Evolutionary conservation across 2,329 filamentous ascomycete species (phyloP), one percentile per base, ranked within the genome.

Genomic region (Microsporum ferrugineum): DNA sequence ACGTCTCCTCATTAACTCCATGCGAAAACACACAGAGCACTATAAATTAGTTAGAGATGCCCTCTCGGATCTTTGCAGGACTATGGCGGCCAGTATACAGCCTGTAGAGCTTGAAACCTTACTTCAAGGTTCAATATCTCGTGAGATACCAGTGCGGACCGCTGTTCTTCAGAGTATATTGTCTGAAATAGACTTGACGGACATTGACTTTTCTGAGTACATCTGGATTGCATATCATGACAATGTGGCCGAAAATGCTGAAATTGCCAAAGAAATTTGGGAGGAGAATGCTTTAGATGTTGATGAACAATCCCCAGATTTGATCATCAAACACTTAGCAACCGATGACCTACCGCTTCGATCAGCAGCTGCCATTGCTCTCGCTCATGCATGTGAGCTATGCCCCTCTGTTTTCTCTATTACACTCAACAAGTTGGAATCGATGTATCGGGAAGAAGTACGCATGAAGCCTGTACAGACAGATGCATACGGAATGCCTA

Each of bases 21-120:
- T 99, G 88, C 89, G 95, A 71, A 82, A 77, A 63, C 96, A 95
- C 72, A 87, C 85, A 51, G 91, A 95, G 70, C 94, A 99, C 74
- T 96, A 96, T 78, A 96, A 96, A 75, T 79, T 91, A 62, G 85
- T 96, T 75, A 96, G 92, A 72, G 94, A 99, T 73, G 95, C 90
- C 69, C 83, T 99, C 65, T 82, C 88, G 60, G 90, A 97, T 71
- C 82, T 95, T 65, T 89, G 89, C 68, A 86, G 91, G 63, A 91
- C 87, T 65, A 82, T 97, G 58, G 88, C 92, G 2, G 85, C 88
- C 1, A 96, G 90, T 68, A 91, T 96, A 66, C 85, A 74, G 61
- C 72, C 79, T 2, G 75, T 81, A 1, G 95, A 99, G 75, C 86
- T 94, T 61, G 76, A 79, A 8, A 83, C 89, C 14, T 81, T 97